phyloP scores from a whole-genome alignment of 192 early-diverging fungal species.

The Coemansia reversa region DNA sequence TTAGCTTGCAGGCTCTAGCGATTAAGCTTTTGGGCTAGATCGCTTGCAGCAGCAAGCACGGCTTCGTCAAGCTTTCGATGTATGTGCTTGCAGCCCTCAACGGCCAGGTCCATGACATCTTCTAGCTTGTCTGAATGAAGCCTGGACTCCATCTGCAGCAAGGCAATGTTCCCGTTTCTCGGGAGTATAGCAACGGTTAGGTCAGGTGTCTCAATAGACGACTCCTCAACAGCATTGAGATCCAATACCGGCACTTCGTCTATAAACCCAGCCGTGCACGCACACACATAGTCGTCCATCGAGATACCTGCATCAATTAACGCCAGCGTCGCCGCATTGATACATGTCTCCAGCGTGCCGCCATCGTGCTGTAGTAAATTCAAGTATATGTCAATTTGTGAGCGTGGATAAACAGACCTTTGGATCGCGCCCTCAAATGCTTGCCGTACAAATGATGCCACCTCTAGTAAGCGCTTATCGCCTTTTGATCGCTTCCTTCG shows the following conservation, averaged over 20 bases:
- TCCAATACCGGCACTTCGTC: slow-evolving; percentile 73
- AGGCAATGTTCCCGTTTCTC: slow-evolving; percentile 75
- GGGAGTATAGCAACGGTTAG: slow-evolving; percentile 86
- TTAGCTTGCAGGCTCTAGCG: slow-evolving; percentile 12
- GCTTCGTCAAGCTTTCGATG: slow-evolving; percentile 52
- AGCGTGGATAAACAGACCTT: slow-evolving; percentile 71
- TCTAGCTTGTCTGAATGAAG: slow-evolving; percentile 74
- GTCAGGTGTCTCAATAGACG: slow-evolving; percentile 74
- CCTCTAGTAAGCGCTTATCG: slow-evolving; percentile 90
- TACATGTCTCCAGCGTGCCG: slow-evolving; percentile 73
- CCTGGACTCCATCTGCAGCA: slow-evolving; percentile 86
- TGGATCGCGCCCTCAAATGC: slow-evolving; percentile 90
- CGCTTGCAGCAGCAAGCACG: slow-evolving; percentile 45
- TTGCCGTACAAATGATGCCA: slow-evolving; percentile 79
- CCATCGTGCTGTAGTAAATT: slow-evolving; percentile 95
- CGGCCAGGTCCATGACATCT: slow-evolving; percentile 46
- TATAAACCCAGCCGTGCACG: slow-evolving; percentile 83
- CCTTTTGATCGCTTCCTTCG: slow-evolving; percentile 77
- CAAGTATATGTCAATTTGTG: slow-evolving; percentile 90
- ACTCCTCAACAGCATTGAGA: slow-evolving; percentile 87
- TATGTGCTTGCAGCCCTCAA: slow-evolving; percentile 54
- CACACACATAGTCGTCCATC: slow-evolving; percentile 82
- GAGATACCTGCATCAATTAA: slow-evolving; percentile 79
- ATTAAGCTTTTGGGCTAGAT: slow-evolving; percentile 45
- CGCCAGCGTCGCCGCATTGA: slow-evolving; percentile 82